A percentile compares a stretch with the other conserved stretches of the same genome.
Evolutionary conservation across 768 basidiomycete species (phyloP).

Genomic region (Tylopilus subfusipes): DNA sequence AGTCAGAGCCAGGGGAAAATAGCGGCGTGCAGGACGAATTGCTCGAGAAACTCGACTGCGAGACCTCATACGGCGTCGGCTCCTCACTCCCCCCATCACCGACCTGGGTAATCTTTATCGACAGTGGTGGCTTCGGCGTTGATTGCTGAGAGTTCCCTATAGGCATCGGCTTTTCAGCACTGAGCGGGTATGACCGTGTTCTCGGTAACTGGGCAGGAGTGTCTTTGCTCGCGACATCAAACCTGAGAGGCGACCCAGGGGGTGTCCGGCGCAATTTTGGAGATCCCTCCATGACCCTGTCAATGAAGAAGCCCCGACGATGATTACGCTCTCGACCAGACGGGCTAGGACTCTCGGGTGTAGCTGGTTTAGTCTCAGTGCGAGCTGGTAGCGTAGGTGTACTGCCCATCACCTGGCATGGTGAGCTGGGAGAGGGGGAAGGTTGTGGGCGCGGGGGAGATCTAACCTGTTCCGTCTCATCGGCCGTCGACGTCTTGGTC

Average conservation of each 20-base stretch:
- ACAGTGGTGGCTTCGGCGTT: slow-evolving; percentile 9
- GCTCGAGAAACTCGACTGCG: slow-evolving; percentile 42
- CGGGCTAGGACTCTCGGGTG: slow-evolving; percentile 9
- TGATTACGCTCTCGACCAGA: slow-evolving; percentile 43
- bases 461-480: neutral
- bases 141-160: slow-evolving; percentile 10
- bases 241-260: slow-evolving; percentile 42
- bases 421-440: slow-evolving; percentile 24
- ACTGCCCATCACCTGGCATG: slow-evolving; percentile 8
- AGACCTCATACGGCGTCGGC: slow-evolving; percentile 47
- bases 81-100: slow-evolving; percentile 30
- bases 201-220: slow-evolving; percentile 25
- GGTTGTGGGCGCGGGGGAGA: neutral
- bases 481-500: slow-evolving; percentile 18
- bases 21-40: slow-evolving; percentile 44
- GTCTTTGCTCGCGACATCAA: slow-evolving; percentile 19
- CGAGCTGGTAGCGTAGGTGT: slow-evolving; percentile 8
- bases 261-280: slow-evolving; percentile 44
- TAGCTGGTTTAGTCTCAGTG: slow-evolving; percentile 8
- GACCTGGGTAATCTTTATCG: slow-evolving; percentile 8
- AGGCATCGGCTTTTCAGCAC: neutral
- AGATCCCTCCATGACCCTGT: slow-evolving; percentile 33
- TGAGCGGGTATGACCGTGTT: slow-evolving; percentile 38
- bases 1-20: slow-evolving; percentile 38
- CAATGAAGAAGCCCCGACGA: slow-evolving; percentile 57